These are phyloP conservation scores for Talaromyces adpressus DNA, from an alignment of 495 filamentous ascomycete genomes.

Conservation along the genomic window DNA sequence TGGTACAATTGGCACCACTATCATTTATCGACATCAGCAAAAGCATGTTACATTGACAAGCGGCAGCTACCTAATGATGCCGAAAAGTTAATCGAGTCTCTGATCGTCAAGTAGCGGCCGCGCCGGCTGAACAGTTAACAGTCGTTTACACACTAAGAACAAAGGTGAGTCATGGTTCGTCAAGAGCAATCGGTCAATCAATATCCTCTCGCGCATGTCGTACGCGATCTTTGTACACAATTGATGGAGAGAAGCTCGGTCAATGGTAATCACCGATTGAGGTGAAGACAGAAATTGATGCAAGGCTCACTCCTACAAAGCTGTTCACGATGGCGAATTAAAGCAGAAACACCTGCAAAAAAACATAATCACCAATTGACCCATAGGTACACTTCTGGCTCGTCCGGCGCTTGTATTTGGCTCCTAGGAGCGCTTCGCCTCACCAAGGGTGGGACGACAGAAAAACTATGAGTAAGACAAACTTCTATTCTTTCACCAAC, in stretches of 20 bases:
- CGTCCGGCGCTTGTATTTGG: background rate
- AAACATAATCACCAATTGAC: background rate
- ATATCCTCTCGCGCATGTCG: background rate
- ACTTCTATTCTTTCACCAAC: constrained; percentile 15
- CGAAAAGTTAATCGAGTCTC: background rate
- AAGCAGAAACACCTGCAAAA: background rate
- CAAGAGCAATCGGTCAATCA: background rate
- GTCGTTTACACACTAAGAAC: background rate
- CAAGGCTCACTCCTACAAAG: background rate
- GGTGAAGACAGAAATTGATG: background rate
- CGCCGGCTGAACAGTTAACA: background rate
- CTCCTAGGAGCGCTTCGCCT: constrained; percentile 5
- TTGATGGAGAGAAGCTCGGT: background rate
- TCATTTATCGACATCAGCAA: background rate
- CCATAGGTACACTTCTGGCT: background rate
- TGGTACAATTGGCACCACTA: background rate
- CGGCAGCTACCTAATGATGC: background rate
- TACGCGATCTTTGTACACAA: background rate
- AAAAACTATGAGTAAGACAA: background rate
- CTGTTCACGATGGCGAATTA: background rate
- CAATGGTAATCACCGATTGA: background rate
- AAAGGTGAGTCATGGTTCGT: background rate
- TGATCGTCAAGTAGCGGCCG: background rate
- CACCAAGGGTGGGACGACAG: background rate
- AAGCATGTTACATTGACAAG: background rate